Conservation (phyloP, 2,329 filamentous ascomycete genomes). For the Cercospora brassicicola region DNA sequence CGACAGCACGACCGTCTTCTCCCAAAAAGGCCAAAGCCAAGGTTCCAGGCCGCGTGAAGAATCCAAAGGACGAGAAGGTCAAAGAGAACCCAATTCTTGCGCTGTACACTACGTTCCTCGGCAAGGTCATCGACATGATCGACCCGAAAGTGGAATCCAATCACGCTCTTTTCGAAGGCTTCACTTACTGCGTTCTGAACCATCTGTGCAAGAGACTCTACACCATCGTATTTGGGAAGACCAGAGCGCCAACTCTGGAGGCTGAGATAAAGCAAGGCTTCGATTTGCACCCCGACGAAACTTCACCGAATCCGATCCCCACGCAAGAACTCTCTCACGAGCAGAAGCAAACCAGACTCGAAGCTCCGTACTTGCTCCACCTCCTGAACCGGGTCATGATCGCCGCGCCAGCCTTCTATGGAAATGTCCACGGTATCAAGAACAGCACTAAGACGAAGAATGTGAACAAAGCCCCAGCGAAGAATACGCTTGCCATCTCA, state of each 20-base stretch:
- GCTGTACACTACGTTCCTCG: constrained; percentile 40
- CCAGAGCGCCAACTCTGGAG: constrained; percentile 27
- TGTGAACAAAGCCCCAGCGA: constrained; percentile 34
- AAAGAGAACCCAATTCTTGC: constrained; percentile 28
- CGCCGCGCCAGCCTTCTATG: constrained; percentile 42
- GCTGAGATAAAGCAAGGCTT: constrained; percentile 29
- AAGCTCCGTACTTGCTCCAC: constrained; percentile 46
- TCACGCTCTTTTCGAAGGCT: constrained; percentile 47
- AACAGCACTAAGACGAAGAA: constrained; percentile 30
- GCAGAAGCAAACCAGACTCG: constrained; percentile 35
- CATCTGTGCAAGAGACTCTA: constrained; percentile 44
- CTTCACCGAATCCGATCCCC: constrained; percentile 24
- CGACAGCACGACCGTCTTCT: constrained; percentile 6
- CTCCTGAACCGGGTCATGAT: constrained; percentile 45
- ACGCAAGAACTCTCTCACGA: constrained; percentile 11
- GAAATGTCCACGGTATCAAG: constrained; percentile 14
- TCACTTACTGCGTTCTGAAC: constrained; percentile 45
- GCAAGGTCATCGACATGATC: constrained; percentile 40
- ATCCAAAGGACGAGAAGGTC: constrained; percentile 20
- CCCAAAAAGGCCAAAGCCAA: neutral
- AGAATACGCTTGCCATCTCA: constrained; percentile 38
- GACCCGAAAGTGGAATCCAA: constrained; percentile 41
- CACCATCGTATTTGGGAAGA: constrained; percentile 42
- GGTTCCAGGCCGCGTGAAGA: constrained; percentile 9
- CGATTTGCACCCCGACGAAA: constrained; percentile 26